Conservation (phyloP, 208 protist genomes). For the Herpetomonas muscarum region DNA sequence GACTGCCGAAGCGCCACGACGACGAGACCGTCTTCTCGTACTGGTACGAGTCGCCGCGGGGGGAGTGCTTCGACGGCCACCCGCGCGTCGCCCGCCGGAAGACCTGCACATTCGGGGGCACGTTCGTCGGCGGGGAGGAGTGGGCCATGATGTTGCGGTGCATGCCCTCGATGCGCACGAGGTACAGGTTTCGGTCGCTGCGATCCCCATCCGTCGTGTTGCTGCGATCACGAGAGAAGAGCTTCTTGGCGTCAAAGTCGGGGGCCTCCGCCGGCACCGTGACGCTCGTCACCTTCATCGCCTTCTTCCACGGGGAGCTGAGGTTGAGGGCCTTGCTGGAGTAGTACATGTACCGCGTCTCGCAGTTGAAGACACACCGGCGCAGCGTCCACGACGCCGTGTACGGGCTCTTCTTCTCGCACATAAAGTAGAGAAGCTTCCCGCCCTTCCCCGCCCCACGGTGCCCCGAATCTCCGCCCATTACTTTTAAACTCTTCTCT, state of each 20-base stretch:
- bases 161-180: not conserved
- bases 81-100: not conserved
- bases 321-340: constrained; percentile 7
- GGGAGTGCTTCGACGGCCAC: not conserved
- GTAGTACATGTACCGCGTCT: constrained; percentile 8
- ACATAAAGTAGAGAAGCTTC: not conserved
- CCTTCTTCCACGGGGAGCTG: constrained; percentile 8
- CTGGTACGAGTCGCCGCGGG: not conserved
- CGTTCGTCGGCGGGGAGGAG: not conserved
- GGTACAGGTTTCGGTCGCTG: not conserved
- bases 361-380: constrained; percentile 8
- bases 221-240: constrained; percentile 5
- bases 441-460: no score
- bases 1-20: not conserved
- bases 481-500: no score
- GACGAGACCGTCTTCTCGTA: not conserved
- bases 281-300: constrained; percentile 7
- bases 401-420: constrained; percentile 15
- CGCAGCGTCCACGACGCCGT: constrained; percentile 4
- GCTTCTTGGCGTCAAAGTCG: constrained; percentile 8
- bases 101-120: not conserved
- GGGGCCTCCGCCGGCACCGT: constrained; percentile 3
- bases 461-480: no score
- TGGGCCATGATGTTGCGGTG: not conserved
- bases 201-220: not conserved